Conservation (phyloP, 2,329 filamentous ascomycete genomes). For the Rachicladosporium sp. region DNA sequence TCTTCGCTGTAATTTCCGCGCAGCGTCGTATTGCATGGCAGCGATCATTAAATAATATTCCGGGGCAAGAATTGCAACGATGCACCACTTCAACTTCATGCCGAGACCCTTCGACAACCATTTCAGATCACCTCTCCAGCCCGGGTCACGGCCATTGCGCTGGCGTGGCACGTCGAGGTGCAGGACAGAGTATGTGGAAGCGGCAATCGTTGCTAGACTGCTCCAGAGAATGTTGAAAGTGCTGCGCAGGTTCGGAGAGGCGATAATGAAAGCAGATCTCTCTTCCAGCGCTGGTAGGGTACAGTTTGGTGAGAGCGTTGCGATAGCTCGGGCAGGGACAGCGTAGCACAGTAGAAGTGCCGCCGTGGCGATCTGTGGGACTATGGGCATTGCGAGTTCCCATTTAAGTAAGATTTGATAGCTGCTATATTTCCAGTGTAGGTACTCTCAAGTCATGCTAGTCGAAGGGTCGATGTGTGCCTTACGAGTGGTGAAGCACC, state of each 20-base stretch:
- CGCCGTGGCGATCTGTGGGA: too few species aligned
- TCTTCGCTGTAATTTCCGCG: not conserved
- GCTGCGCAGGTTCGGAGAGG: conserved; percentile 13
- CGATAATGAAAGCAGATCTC: conserved; percentile 1
- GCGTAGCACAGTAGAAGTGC: too few species aligned
- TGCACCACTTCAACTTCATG: conserved; percentile 1
- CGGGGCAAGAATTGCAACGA: conserved; percentile 2
- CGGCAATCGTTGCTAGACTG: conserved; percentile 24
- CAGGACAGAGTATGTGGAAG: conserved; percentile 27
- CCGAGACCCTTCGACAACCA: conserved; percentile 2
- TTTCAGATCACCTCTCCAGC: conserved; percentile 1
- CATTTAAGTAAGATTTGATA: too few species aligned
- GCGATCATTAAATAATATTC: conserved; percentile 1
- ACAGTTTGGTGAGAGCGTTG: conserved; percentile 1
- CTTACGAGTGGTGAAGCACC: too few species aligned
- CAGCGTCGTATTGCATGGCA: conserved; percentile 1
- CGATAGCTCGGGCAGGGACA: too few species aligned
- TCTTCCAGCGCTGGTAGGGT: conserved; percentile 1
- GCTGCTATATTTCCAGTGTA: too few species aligned
- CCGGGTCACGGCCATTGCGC: conserved; percentile 1
- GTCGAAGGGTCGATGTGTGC: too few species aligned
- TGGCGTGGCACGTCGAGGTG: conserved; percentile 26
- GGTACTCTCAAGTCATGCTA: too few species aligned
- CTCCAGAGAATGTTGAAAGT: conserved; percentile 24
- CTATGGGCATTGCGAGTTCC: too few species aligned